These are phyloP conservation scores for Lasiodiplodia gonubiensis DNA, from an alignment of 2,329 filamentous ascomycete genomes.

Conservation along the genomic window DNA sequence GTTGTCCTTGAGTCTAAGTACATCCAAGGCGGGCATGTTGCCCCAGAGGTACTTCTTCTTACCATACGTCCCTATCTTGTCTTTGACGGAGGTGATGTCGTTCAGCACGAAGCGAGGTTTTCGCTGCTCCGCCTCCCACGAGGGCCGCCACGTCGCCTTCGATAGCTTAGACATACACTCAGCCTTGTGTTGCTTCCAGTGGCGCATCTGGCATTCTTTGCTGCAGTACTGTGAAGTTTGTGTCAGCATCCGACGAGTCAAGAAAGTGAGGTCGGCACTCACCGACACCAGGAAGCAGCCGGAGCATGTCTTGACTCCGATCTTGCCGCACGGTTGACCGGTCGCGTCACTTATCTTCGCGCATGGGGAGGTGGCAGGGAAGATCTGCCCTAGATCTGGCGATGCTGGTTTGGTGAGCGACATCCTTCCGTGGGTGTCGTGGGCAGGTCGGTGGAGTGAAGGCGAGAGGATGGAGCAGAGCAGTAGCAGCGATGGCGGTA, in stretches of 20 bases:
- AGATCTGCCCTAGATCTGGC: not conserved
- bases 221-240: constrained; percentile 43
- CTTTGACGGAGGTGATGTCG: not conserved
- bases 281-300: not conserved
- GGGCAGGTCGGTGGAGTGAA: too few relatives aligned
- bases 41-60: constrained; percentile 48
- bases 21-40: constrained; percentile 49
- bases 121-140: constrained; percentile 38
- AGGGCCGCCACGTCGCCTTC: constrained; percentile 39
- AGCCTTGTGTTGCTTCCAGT: constrained; percentile 41
- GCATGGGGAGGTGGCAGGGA: not conserved
- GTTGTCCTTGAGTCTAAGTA: constrained; percentile 40
- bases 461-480: too few relatives aligned
- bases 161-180: constrained; percentile 40
- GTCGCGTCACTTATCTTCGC: not conserved
- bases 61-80: constrained; percentile 23
- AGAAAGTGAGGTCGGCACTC: not conserved
- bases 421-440: too few relatives aligned
- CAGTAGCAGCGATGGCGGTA: too few relatives aligned
- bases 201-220: constrained; percentile 38
- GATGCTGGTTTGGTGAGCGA: too few relatives aligned
- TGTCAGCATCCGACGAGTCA: not conserved
- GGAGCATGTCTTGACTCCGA: not conserved
- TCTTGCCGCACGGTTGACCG: not conserved
- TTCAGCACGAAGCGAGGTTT: constrained; percentile 36